These are phyloP conservation scores for Tricholoma matsutake DNA, from an alignment of 768 basidiomycete species.

Conservation along the genomic window DNA sequence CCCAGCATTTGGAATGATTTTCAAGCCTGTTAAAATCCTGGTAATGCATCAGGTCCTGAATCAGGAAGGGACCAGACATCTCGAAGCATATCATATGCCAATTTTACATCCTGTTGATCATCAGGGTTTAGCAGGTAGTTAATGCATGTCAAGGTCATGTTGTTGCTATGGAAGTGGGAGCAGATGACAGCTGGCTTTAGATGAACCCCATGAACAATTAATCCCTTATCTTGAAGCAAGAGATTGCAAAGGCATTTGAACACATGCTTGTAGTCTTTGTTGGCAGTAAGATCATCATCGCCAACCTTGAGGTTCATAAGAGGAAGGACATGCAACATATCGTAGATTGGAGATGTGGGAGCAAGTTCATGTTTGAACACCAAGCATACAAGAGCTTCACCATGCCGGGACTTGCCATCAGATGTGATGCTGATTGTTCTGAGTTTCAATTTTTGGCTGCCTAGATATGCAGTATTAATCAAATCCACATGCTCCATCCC, in stretches of 20 bases:
- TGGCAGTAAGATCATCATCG: constrained; percentile 26
- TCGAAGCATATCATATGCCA: constrained; percentile 22
- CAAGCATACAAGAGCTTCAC: constrained; percentile 20
- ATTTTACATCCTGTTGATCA: constrained; percentile 31
- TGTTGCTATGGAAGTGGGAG: constrained; percentile 4
- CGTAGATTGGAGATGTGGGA: constrained; percentile 21
- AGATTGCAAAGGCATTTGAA: constrained; percentile 25
- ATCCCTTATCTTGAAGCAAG: constrained; percentile 19
- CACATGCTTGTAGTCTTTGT: constrained; percentile 32
- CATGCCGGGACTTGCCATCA: constrained; percentile 27
- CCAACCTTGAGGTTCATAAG: constrained; percentile 29
- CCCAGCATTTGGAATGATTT: constrained; percentile 19
- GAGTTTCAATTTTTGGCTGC: constrained; percentile 8
- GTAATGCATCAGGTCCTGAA: constrained; percentile 6
- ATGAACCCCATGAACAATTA: too few relatives aligned
- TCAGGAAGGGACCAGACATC: constrained; percentile 24
- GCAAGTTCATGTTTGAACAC: constrained; percentile 19
- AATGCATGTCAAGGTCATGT: constrained; percentile 18
- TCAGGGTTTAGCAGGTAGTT: constrained; percentile 22
- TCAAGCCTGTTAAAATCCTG: constrained; percentile 17
- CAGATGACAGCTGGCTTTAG: too few relatives aligned
- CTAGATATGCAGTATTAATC: too few relatives aligned
- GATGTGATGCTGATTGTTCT: constrained; percentile 16
- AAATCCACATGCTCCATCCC: too few relatives aligned
- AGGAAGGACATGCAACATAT: constrained; percentile 13